Evolutionary conservation across 306 rosid genomes (phyloP), one percentile per base, ranked within the genome.

Genomic region (Cucurbita moschata): DNA sequence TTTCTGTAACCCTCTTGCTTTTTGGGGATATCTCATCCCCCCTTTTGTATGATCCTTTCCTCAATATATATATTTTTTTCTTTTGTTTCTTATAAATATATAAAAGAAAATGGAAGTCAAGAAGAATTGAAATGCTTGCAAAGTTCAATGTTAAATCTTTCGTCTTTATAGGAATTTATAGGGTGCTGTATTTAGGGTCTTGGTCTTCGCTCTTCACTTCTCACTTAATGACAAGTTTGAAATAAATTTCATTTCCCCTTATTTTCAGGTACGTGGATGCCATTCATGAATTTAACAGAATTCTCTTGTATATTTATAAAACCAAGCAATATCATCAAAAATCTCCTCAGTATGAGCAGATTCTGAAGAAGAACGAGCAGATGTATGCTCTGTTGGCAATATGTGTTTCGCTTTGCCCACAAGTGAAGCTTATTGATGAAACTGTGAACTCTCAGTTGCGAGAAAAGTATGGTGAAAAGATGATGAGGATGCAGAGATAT

Each of bases 301-400:
- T 94, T 79, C 95, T 94, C 37, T 66, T 91, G 66, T 91, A 91
- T 82, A 88, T 94, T 73, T 88, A 75, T 30, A 89, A 89, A 86
- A 82, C 82, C 43, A 94, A 94, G 83, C 91, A 86, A 56, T 91
- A 83, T 81, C 97, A 91, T 84, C 88, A 88, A 81, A 91, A 91
- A 77, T 91, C 97, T 49, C 96, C 97, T 30, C 99, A 94, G 71
- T 91, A 84, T 78, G 99, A 91, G 83, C 99, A 94, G 84, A 94
- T 91, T 69, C 86, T 94, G 72, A 94, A 94, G 84, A 94, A 94
- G 86, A 94, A 94, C 64, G 99, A 94, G 76, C 97, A 94, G 80
- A 91, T 94, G 99, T 94, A 94, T 85, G 99, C 97, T 72, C 82
- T 94, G 90, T 86, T 91, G 91, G 97, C 99, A 15, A 84, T 91